Percentiles rank a stretch among this genome's conserved stretches.
These are phyloP conservation scores for Aspergillus wentii DNA, from an alignment of 495 filamentous ascomycete species.

Conservation along the genomic window DNA sequence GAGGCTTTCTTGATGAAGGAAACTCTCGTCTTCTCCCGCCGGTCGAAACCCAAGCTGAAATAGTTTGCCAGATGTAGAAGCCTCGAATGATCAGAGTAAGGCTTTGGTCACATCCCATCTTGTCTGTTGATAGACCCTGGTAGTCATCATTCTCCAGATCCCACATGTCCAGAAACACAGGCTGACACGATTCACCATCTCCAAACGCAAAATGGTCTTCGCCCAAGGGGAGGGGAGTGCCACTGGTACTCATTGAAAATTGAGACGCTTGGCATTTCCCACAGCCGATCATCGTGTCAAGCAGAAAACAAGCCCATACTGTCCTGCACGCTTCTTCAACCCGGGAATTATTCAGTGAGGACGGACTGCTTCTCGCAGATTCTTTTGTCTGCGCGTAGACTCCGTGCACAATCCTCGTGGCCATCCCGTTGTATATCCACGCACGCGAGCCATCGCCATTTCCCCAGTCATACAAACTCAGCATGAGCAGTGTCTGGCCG, in stretches of 20 bases:
- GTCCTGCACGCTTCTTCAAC: not conserved
- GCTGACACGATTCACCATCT: not conserved
- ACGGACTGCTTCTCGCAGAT: not conserved
- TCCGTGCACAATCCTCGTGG: not conserved
- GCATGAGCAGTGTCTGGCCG: not conserved
- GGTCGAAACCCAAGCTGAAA: not conserved
- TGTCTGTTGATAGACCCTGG: not conserved
- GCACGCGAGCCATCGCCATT: conserved; percentile 1
- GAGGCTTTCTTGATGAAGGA: not conserved
- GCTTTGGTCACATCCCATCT: not conserved
- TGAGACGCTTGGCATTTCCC: not conserved
- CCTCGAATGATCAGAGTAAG: not conserved
- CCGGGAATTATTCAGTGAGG: not conserved
- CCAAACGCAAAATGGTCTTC: conserved; percentile 3
- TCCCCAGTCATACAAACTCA: conserved; percentile 1
- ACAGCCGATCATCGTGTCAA: conserved; percentile 1
- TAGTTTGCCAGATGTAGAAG: not conserved
- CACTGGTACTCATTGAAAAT: not conserved
- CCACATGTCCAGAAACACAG: not conserved
- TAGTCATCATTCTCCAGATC: not conserved
- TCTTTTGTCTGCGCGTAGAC: not conserved
- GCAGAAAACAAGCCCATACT: not conserved
- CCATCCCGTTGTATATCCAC: conserved; percentile 1
- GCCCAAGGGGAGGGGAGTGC: not conserved
- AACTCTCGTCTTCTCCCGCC: not conserved